Evolutionary conservation across 495 filamentous ascomycete genomes (phyloP).

Genomic region (Hypoxylon intermedium): DNA sequence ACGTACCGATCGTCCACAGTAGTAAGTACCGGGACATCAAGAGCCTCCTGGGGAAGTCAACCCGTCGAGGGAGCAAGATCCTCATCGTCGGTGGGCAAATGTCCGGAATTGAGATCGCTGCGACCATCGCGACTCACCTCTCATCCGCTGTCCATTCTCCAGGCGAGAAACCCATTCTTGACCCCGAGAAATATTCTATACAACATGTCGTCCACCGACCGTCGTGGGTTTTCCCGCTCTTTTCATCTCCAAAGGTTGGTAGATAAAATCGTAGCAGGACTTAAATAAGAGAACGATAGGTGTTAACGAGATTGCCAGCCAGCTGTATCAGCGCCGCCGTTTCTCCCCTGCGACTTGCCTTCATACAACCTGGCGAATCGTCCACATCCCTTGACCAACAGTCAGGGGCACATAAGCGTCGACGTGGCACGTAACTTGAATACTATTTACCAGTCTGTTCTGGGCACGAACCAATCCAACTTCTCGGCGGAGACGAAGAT

Average conservation of each 20-base stretch:
- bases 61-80: constrained; percentile 62
- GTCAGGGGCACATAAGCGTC: constrained; percentile 62
- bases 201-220: constrained; percentile 74
- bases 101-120: constrained; percentile 80
- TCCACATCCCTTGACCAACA: constrained; percentile 62
- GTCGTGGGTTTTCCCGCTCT: constrained; percentile 75
- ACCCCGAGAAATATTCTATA: constrained; percentile 56
- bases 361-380: constrained; percentile 74
- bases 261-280: background rate
- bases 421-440: constrained; percentile 62
- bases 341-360: constrained; percentile 77
- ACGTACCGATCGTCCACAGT: constrained; percentile 64
- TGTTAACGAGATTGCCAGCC: constrained; percentile 42
- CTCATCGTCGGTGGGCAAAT: constrained; percentile 84
- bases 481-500: constrained; percentile 50
- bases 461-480: constrained; percentile 70
- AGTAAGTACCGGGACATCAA: constrained; percentile 59
- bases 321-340: constrained; percentile 57
- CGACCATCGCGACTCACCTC: constrained; percentile 71
- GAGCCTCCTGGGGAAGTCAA: constrained; percentile 41
- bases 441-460: constrained; percentile 57
- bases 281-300: background rate
- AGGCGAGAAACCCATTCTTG: constrained; percentile 39
- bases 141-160: constrained; percentile 64
- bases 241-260: constrained; percentile 58